These are phyloP conservation scores for Trifolium fragiferum DNA, from an alignment of 306 rosid species.

Conservation along the genomic window DNA sequence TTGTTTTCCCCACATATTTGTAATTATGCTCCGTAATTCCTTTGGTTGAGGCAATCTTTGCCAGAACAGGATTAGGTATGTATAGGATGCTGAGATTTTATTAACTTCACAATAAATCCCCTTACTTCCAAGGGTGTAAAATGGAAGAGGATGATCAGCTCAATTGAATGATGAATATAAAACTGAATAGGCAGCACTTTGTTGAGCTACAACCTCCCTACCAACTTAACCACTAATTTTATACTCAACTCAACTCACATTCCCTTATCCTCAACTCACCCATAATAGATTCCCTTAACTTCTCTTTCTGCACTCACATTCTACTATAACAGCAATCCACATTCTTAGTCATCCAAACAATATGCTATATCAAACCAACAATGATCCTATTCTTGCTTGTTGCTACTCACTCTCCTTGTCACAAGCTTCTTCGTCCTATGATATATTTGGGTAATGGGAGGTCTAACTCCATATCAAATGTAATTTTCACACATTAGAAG, in stretches of 20 bases:
- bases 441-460: not conserved
- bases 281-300: not conserved
- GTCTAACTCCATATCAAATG: conserved; percentile 5
- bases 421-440: not conserved
- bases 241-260: no score
- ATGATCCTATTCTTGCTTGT: not conserved
- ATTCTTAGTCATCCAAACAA: not conserved
- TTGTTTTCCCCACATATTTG: not conserved
- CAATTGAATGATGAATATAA: not conserved
- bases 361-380: not conserved
- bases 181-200: not conserved
- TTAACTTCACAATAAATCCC: not conserved
- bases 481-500: conserved; percentile 10
- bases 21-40: not conserved
- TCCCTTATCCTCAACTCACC: not conserved
- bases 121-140: conserved; percentile 2
- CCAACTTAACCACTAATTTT: not conserved
- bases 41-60: no score
- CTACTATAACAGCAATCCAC: not conserved
- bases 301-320: not conserved
- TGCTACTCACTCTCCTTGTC: not conserved
- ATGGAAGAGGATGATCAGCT: conserved; percentile 1
- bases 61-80: no score
- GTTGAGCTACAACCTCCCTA: not conserved
- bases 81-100: no score